Conservation (phyloP, 768 basidiomycete species). For the Pilatotrama ljubarskyi region DNA sequence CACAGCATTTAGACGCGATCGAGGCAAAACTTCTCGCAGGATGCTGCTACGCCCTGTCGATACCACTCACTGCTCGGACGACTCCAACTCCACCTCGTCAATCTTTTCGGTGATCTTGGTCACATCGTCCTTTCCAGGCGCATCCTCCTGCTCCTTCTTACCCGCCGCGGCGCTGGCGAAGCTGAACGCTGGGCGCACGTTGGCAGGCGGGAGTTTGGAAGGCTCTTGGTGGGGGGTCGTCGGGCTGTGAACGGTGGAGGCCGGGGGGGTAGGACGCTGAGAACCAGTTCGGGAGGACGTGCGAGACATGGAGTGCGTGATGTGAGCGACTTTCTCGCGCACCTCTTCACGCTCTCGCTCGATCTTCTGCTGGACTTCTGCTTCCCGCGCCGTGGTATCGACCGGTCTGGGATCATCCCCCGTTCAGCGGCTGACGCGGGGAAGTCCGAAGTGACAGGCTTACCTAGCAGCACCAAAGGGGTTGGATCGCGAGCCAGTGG, state of each 20-base stretch:
- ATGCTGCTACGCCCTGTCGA: not conserved
- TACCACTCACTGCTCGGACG: slow-evolving; percentile 10
- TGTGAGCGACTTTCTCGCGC: slow-evolving; percentile 35
- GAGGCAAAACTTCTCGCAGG: not conserved
- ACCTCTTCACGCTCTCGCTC: slow-evolving; percentile 58
- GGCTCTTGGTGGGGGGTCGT: slow-evolving; percentile 27
- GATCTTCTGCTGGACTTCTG: slow-evolving; percentile 68
- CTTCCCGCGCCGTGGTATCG: slow-evolving; percentile 77
- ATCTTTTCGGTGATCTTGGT: slow-evolving; percentile 34
- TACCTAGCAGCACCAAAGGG: slow-evolving; percentile 90
- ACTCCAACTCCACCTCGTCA: slow-evolving; percentile 35
- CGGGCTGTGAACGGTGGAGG: slow-evolving; percentile 34
- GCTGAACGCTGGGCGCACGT: slow-evolving; percentile 71
- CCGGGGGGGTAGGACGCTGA: slow-evolving; percentile 31
- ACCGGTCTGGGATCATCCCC: slow-evolving; percentile 61
- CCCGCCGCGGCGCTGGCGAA: slow-evolving; percentile 75
- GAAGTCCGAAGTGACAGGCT: slow-evolving; percentile 20
- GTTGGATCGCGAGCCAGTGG: slow-evolving; percentile 52
- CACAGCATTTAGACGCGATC: slow-evolving; percentile 18
- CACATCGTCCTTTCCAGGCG: slow-evolving; percentile 23
- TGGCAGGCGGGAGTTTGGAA: slow-evolving; percentile 37
- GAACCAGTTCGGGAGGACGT: slow-evolving; percentile 39
- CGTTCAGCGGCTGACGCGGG: too few relatives aligned
- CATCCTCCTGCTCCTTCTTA: slow-evolving; percentile 40
- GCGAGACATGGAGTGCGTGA: slow-evolving; percentile 44